phyloP scores from a whole-genome alignment of 768 basidiomycete species.

The Panus rudis region DNA sequence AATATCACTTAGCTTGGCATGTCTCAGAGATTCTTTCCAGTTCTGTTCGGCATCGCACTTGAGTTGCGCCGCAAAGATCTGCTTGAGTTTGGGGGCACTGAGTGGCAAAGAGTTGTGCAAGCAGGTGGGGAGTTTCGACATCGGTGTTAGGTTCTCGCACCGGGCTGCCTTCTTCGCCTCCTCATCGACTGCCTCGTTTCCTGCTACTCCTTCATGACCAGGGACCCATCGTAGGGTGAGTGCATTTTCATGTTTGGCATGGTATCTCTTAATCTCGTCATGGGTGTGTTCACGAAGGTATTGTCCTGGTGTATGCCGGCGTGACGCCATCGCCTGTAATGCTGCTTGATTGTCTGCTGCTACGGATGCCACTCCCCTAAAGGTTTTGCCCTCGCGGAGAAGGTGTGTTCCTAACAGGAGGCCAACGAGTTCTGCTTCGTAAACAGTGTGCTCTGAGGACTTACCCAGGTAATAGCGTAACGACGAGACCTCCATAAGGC shows the following conservation, averaged over 20 bases:
- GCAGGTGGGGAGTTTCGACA: neutral
- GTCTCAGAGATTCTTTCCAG: neutral
- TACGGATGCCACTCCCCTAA: neutral
- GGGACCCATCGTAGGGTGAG: slow-evolving; percentile 15
- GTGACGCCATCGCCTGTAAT: neutral
- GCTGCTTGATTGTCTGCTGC: slow-evolving; percentile 8
- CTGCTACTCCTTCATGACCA: slow-evolving; percentile 13
- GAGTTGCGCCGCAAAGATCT: neutral
- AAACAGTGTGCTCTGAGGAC: slow-evolving; percentile 19
- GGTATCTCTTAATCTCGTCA: neutral
- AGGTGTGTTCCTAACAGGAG: slow-evolving; percentile 22
- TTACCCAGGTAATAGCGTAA: slow-evolving; percentile 17
- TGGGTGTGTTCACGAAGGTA: slow-evolving; percentile 6
- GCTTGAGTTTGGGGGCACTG: slow-evolving; percentile 5
- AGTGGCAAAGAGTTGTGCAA: slow-evolving; percentile 4
- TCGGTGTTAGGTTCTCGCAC: neutral
- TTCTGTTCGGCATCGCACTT: neutral
- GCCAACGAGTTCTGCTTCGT: slow-evolving; percentile 25
- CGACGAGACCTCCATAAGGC: neutral
- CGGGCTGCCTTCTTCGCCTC: slow-evolving; percentile 16
- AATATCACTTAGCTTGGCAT: neutral
- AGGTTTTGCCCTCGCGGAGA: slow-evolving; percentile 5
- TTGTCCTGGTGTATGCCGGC: slow-evolving; percentile 2
- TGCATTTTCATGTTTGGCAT: neutral
- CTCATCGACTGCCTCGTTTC: slow-evolving; percentile 17